phyloP scores from a whole-genome alignment of 495 filamentous ascomycete genomes.

The Acidiella bohemica region DNA sequence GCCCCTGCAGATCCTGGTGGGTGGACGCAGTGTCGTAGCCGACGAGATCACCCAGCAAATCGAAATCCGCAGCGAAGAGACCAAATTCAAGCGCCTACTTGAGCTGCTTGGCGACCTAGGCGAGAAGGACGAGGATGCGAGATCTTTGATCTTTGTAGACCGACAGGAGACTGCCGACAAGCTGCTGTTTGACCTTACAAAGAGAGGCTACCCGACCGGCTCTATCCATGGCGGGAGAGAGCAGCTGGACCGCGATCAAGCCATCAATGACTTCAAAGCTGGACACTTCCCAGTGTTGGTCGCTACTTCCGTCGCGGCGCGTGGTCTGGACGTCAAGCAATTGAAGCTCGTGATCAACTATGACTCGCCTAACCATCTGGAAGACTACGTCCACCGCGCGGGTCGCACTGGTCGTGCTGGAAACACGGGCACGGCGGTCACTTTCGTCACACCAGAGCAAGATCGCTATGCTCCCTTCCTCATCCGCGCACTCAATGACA shows the following conservation, averaged over 20 bases:
- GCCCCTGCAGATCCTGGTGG: conserved; percentile 83
- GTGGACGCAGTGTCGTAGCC: conserved; percentile 80
- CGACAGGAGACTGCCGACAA: conserved; percentile 87
- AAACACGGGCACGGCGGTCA: conserved; percentile 87
- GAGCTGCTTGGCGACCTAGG: conserved; percentile 70
- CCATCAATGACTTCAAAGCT: conserved; percentile 88
- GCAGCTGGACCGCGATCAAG: conserved; percentile 86
- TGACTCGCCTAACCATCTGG: conserved; percentile 88
- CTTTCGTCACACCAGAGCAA: conserved; percentile 83
- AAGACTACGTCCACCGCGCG: conserved; percentile 95
- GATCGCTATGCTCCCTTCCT: conserved; percentile 84
- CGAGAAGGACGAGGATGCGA: conserved; percentile 73
- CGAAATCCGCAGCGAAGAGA: conserved; percentile 69
- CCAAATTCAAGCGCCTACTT: conserved; percentile 72
- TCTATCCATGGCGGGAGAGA: conserved; percentile 96
- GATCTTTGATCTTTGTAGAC: conserved; percentile 86
- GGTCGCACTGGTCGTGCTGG: conserved; percentile 92
- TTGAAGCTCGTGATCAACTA: conserved; percentile 94
- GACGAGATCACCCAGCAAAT: conserved; percentile 92
- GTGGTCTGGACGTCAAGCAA: conserved; percentile 93
- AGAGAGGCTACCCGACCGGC: conserved; percentile 84
- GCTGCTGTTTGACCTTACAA: conserved; percentile 66
- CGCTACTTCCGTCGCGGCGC: conserved; percentile 90
- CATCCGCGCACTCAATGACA: conserved; percentile 84
- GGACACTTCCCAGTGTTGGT: conserved; percentile 80